Evolutionary conservation across 306 rosid species (phyloP), one percentile per base, ranked within the genome.

Genomic region (Lupinus albus): DNA sequence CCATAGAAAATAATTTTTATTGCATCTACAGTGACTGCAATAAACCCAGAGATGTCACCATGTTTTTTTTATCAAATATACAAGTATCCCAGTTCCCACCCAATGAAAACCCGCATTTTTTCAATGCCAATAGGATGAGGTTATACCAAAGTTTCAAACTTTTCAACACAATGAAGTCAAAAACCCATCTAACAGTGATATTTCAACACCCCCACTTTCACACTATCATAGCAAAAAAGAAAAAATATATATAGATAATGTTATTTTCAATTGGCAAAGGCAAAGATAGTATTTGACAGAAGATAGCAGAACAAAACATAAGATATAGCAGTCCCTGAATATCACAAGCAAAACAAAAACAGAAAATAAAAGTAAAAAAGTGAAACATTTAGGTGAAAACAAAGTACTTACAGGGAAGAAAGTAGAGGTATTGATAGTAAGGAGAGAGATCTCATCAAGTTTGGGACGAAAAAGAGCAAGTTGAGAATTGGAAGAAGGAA

Each of bases 371-470:
- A 25, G 30, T 25, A 25, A 25, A 25, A 25, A 25, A 25, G 30
- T 25, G 30, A 25, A 25, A 25, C 30, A 25, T 25, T 25, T 25
- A 2, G 30, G 30, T 25, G 30, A 25, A 25, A 25, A 3, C 30
- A 25, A 25, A 25, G 30, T 25, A 25, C 13, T 55, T 61, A 87
- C 92, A 16, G 86, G 94, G 75, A 61, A 85, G 81, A 87, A 87
- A 56, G 3, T 44, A 16, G 90, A 78, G 51, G 88, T 80, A 45
- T 85, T 87, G 59, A 83, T 69, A 25, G 94, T 63, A 70, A 85
- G 94, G 61, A 87, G 90, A 63, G 94, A 85, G 88, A 87, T 85
- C 86, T 79, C 84, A 67, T 87, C 94, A 7, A 87, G 88, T 68
- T 75, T 85, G 63, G 94, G 90, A 6, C 94, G 75, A 52, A 87